Percentiles rank a stretch among this genome's conserved stretches.
Evolutionary conservation across 208 protist species (phyloP).

Genomic region (Trypanosoma cruzi): DNA sequence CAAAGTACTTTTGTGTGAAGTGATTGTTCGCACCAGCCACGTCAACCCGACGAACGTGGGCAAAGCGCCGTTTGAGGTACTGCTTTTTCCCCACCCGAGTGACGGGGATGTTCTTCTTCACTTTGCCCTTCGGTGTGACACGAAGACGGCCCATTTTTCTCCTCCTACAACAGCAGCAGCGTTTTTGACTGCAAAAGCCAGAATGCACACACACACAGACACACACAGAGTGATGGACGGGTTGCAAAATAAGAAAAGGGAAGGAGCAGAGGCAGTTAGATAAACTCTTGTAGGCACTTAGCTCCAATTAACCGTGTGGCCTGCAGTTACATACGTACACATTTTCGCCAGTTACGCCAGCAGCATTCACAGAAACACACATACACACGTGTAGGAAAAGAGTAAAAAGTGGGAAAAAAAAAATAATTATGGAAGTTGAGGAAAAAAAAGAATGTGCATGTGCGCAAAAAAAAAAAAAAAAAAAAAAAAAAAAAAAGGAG

Average conservation of each 20-base stretch:
- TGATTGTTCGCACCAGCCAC: slow-evolving; percentile 74
- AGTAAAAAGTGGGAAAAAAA: too few relatives aligned
- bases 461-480: slow-evolving; percentile 8
- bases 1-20: slow-evolving; percentile 85
- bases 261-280: too few relatives aligned
- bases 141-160: slow-evolving; percentile 67
- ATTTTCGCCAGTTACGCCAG: too few relatives aligned
- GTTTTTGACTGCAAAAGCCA: slow-evolving; percentile 1
- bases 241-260: neutral
- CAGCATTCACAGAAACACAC: too few relatives aligned
- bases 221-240: neutral
- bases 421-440: too few relatives aligned
- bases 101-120: slow-evolving; percentile 88
- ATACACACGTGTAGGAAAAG: too few relatives aligned
- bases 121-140: slow-evolving; percentile 82
- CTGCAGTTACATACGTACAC: too few relatives aligned
- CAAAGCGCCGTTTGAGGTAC: slow-evolving; percentile 86
- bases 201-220: neutral
- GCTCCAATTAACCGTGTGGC: too few relatives aligned
- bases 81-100: slow-evolving; percentile 84
- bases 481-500: slow-evolving; percentile 16
- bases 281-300: too few relatives aligned
- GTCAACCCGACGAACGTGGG: slow-evolving; percentile 70
- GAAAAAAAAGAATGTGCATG: too few relatives aligned
- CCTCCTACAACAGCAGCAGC: neutral